Base-by-base conservation (phyloP, 148 eudicot species). In the Cornus kousa region DNA sequence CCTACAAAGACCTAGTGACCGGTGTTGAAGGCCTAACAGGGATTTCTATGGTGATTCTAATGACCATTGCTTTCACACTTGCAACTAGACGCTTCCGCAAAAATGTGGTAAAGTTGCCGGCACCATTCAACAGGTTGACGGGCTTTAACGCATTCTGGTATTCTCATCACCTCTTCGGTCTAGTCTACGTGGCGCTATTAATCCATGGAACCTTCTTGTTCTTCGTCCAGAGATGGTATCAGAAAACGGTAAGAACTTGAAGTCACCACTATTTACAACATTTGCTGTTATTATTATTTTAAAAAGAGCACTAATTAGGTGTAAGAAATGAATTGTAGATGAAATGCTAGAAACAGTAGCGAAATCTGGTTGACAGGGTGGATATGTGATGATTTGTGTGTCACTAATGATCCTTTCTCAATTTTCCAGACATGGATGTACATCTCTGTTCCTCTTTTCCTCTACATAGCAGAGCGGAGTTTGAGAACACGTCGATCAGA, bases 111-210 rank as follows among this genome's bases (percentile, higher is more conserved):
- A 97, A 87, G 82, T 85, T 97, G 74, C 97, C 98, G 46, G 46
- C 88, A 65, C 98, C 98, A 9, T 91, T 91, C 70, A 92, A 91
- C 81, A 77, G 92, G 78, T 50, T 97, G 75, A 93, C 98, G 19
- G 98, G 98, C 55, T 94, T 92, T 74, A 97, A 97, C 69, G 98
- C 98, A 2, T 94, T 97, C 71, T 94, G 98, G 98, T 97, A 94
- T 79, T 89, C 99, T 17, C 99, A 94, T 82, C 99, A 94, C 82
- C 88, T 94, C 82, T 82, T 90, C 16, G 91, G 80, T 43, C 78
- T 97, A 9, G 98, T 97, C 79, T 97, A 97, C 70, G 80, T 91
- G 40, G 72, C 92, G 80, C 88, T 97, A 6, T 71, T 97, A 43
- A 77, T 97, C 81, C 99, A 97, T 77, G 99, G 99, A 48, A 81